These are phyloP conservation scores for Datisca glomerata DNA, from an alignment of 306 rosid species.

Conservation along the genomic window DNA sequence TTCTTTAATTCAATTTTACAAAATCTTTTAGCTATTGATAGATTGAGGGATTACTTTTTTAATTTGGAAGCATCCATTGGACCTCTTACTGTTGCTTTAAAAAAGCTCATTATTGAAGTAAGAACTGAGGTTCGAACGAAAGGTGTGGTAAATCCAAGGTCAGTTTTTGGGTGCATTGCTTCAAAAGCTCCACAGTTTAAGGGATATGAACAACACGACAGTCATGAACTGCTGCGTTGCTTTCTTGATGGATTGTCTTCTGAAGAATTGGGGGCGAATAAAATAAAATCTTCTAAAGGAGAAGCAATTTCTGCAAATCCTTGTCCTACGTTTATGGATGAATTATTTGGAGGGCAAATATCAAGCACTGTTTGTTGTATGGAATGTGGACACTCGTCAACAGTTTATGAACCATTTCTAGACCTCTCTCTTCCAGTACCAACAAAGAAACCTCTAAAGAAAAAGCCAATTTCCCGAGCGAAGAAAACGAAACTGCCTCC, in stretches of 20 bases:
- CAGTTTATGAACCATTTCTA: slow-evolving; percentile 78
- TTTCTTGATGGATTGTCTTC: slow-evolving; percentile 74
- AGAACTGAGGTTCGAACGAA: slow-evolving; percentile 43
- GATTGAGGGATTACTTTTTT: slow-evolving; percentile 45
- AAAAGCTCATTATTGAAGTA: slow-evolving; percentile 59
- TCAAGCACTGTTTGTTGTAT: slow-evolving; percentile 74
- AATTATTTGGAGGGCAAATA: slow-evolving; percentile 78
- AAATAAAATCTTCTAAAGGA: slow-evolving; percentile 32
- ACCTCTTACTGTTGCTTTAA: slow-evolving; percentile 59
- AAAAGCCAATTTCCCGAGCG: slow-evolving; percentile 37
- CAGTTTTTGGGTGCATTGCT: slow-evolving; percentile 66
- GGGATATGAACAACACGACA: slow-evolving; percentile 93
- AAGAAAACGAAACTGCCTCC: slow-evolving; percentile 64
- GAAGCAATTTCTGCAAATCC: slow-evolving; percentile 30
- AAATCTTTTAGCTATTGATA: slow-evolving; percentile 67
- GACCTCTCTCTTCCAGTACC: slow-evolving; percentile 94
- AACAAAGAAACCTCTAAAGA: slow-evolving; percentile 55
- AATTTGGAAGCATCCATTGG: slow-evolving; percentile 47
- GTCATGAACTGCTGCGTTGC: slow-evolving; percentile 84
- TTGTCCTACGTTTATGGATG: slow-evolving; percentile 51
- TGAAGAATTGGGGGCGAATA: slow-evolving; percentile 58
- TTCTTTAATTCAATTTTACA: slow-evolving; percentile 88
- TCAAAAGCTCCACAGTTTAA: slow-evolving; percentile 84
- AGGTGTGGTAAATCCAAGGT: slow-evolving; percentile 62
- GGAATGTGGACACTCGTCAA: slow-evolving; percentile 81